Conservation (phyloP, 768 basidiomycete species). For the Pseudohyphozyma bogoriensis region DNA sequence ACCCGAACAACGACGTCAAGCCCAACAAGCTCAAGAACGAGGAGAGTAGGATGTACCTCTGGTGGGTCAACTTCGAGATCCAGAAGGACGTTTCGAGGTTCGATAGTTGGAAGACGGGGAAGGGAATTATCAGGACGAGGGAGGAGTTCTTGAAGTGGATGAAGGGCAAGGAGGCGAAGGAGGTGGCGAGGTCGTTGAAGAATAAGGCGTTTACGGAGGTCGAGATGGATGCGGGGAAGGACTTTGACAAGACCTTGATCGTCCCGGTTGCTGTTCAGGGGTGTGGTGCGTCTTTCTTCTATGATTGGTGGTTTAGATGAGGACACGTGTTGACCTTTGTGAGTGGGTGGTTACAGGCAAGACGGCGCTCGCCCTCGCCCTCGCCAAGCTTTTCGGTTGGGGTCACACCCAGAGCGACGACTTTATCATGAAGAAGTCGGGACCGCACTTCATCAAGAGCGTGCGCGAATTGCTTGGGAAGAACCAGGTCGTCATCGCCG, state of each 20-base stretch:
- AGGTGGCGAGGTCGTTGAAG: conserved; percentile 34
- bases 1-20: conserved; percentile 13
- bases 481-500: conserved; percentile 77
- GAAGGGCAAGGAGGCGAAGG: conserved; percentile 39
- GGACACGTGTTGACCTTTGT: neutral
- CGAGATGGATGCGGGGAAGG: conserved; percentile 19
- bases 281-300: conserved; percentile 55
- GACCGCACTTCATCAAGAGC: conserved; percentile 45
- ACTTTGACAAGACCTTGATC: conserved; percentile 63
- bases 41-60: conserved; percentile 68
- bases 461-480: conserved; percentile 52
- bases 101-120: conserved; percentile 53
- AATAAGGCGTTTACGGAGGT: no score
- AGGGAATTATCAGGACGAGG: conserved; percentile 74
- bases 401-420: conserved; percentile 93
- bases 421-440: conserved; percentile 61
- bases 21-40: conserved; percentile 53
- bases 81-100: conserved; percentile 52
- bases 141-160: conserved; percentile 68
- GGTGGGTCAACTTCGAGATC: conserved; percentile 77
- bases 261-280: conserved; percentile 85
- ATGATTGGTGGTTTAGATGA: neutral
- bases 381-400: conserved; percentile 68
- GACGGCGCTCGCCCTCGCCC: conserved; percentile 70
- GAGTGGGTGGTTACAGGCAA: conserved; percentile 56